Percentiles rank a stretch among this genome's conserved stretches.
Conservation (phyloP, 306 rosid genomes). For the Malus orientalis region DNA sequence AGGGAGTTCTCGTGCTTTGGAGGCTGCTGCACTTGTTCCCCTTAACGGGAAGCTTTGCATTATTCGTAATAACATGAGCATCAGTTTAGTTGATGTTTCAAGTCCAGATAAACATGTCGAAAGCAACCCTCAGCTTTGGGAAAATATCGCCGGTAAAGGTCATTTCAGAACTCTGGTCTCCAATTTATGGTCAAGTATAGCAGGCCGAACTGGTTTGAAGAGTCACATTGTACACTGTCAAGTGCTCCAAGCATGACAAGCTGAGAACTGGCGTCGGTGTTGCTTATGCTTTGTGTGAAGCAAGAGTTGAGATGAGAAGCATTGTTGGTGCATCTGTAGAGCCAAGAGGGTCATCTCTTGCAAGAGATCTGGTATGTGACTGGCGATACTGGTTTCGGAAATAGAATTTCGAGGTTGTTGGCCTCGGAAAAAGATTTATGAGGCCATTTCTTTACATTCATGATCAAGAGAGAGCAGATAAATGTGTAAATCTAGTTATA, state of each 20-base stretch:
- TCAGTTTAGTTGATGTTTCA: constrained; percentile 80
- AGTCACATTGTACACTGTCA: constrained; percentile 98
- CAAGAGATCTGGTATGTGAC: not conserved
- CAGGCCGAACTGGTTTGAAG: constrained; percentile 81
- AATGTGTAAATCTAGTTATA: constrained; percentile 54
- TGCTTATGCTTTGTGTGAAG: constrained; percentile 19
- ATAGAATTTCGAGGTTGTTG: constrained; percentile 1
- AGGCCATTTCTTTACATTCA: constrained; percentile 44
- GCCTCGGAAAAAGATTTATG: constrained; percentile 45
- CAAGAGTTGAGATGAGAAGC: constrained; percentile 11
- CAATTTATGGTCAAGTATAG: constrained; percentile 82
- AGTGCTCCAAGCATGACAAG: constrained; percentile 80
- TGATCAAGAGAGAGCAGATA: constrained; percentile 40
- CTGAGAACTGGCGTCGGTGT: not conserved
- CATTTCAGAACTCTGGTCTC: constrained; percentile 68
- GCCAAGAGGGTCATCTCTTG: not conserved
- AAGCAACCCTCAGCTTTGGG: constrained; percentile 88
- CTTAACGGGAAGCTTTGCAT: constrained; percentile 95
- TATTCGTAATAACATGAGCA: constrained; percentile 95
- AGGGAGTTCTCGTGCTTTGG: constrained; percentile 80
- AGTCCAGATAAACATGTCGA: constrained; percentile 65
- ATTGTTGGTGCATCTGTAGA: not conserved
- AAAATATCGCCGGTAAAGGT: constrained; percentile 89
- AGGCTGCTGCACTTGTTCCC: constrained; percentile 94
- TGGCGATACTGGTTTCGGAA: constrained; percentile 4